phyloP scores from a whole-genome alignment of 768 basidiomycete genomes.

The Panaeolus cyanescens region DNA sequence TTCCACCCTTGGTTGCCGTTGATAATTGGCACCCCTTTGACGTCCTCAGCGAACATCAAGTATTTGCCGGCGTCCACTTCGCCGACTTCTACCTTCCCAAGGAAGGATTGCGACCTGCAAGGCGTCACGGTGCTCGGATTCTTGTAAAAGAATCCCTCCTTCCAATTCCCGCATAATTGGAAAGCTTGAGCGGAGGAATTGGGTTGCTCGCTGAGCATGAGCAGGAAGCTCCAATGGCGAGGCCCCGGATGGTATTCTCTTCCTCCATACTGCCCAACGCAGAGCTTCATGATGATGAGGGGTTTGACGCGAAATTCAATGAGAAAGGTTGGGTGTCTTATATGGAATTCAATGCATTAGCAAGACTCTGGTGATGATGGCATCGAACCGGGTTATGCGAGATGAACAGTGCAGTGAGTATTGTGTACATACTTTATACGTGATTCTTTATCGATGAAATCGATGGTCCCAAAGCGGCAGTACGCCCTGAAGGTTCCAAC shows the following conservation, averaged over 20 bases:
- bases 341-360: neutral
- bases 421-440: neutral
- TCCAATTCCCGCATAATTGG: neutral
- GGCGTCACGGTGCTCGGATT: neutral
- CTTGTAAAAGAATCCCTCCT: neutral
- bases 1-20: conserved; percentile 6
- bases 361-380: neutral
- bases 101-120: neutral
- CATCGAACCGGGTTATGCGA: neutral
- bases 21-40: conserved; percentile 1
- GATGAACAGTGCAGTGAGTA: neutral
- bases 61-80: neutral
- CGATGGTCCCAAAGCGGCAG: neutral
- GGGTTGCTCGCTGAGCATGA: conserved; percentile 1
- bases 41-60: neutral
- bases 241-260: neutral
- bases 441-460: neutral
- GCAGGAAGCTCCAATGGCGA: neutral
- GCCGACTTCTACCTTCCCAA: conserved; percentile 3
- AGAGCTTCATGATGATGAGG: neutral
- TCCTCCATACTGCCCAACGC: neutral
- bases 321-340: neutral
- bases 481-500: neutral
- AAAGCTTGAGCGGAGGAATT: neutral
- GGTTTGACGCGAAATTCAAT: neutral